Conservation (phyloP, 768 basidiomycete species). For the Rhodotorula graminis region DNA sequence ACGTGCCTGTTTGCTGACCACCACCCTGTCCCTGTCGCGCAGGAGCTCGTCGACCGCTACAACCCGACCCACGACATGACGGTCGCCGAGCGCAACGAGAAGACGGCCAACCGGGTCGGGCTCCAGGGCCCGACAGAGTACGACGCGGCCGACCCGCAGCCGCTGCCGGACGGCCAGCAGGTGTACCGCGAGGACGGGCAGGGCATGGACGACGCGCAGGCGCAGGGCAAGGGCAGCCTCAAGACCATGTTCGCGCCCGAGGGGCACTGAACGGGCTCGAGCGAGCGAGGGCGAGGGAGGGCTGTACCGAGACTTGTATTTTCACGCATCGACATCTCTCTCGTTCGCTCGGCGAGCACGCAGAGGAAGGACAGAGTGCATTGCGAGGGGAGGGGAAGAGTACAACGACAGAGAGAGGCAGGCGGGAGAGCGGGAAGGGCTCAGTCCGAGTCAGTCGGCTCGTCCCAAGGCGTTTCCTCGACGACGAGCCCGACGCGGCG, state of each 20-base stretch:
- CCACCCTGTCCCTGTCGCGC: neutral
- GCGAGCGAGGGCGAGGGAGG: neutral
- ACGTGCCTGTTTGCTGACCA: no score
- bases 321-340: neutral
- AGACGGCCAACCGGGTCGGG: constrained; percentile 32
- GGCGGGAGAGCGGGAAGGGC: neutral
- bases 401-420: constrained; percentile 10
- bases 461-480: neutral
- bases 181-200: constrained; percentile 3
- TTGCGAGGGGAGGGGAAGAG: no score
- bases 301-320: neutral
- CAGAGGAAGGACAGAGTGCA: neutral
- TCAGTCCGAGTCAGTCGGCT: neutral
- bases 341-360: neutral
- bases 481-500: neutral
- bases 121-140: constrained; percentile 24
- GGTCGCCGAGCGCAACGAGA: constrained; percentile 31
- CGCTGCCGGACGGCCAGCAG: constrained; percentile 6
- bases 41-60: constrained; percentile 39
- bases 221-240: constrained; percentile 25
- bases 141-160: constrained; percentile 7
- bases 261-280: neutral
- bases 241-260: constrained; percentile 36
- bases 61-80: constrained; percentile 35
- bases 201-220: constrained; percentile 6